Evolutionary conservation across 163 green algal genomes (phyloP), one percentile per base, ranked within the genome.

Genomic region (Scenedesmus sp.): DNA sequence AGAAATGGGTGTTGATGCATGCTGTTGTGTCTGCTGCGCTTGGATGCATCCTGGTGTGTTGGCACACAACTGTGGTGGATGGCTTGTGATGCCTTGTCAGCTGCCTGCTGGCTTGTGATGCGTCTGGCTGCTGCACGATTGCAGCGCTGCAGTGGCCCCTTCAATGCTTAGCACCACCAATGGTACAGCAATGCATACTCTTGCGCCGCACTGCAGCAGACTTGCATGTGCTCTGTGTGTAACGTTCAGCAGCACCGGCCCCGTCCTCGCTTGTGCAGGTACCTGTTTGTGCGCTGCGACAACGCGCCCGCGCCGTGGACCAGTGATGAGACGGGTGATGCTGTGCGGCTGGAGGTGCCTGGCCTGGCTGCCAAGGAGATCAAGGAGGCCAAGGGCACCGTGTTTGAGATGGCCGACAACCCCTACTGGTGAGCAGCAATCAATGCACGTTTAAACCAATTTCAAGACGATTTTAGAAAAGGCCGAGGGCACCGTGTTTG

Each of bases 211-310:
- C 6, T 1, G 74, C 74, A 60, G 87, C 77, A 52, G 10, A 79
- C 1, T 0, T 26, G 66, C 18, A 18, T 76, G 66, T 13, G 3
- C 8, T 18, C 16, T 18, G 16, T 6, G 15, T 26, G 16, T 46
- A 46, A 46, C 34, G 34, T 46, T 46, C 34, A 46, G 16, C 15
- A 16, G n/a, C 15, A 76, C 12, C 64, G 20, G 20, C 64, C 64
- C 12, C 18, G 62, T 13, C 26, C 16, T 6, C 66, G 26, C 16
- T 16, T 18, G 74, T 97, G 95, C 95, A 95, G 98, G 88, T 99
- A 99, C 95, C 96, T 99, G 34, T 99, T 99, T 93, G 93, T 99
- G 66, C 96, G 98, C 76, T 98, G 96, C 93, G 98, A 99, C 96
- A 99, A 99, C 94, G 92, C 96, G 76, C 96, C 98, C 2, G 98